Evolutionary conservation across 441 rosid species (phyloP), one percentile per base, ranked within the genome.

Genomic region (Biscutella laevigata): DNA sequence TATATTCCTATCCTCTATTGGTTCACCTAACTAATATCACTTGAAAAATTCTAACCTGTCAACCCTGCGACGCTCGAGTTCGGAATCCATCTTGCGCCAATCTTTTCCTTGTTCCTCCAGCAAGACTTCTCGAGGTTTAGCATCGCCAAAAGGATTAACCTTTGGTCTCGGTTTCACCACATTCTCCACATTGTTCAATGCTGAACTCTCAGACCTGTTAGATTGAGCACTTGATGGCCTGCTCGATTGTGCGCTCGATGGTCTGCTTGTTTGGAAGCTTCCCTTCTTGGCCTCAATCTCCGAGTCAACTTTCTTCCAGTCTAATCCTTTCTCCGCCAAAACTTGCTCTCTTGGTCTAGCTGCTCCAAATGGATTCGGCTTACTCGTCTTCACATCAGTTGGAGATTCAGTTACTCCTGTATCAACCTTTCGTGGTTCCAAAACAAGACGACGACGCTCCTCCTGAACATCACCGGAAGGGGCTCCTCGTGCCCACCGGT

Each of bases 221-320:
- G 97, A 92, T 7, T 88, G 99, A 3, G 90, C 95, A 61, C 99
- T 92, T 1, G 97, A 80, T 28, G 99, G 94, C 71, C 99, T 77
- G 64, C 99, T 88, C 4, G 70, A 65, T 0, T 65, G 70, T 1
- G 64, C 70, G 13, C 70, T 65, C 8, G 70, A 50, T 4, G 70
- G 70, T 43, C 59, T 50, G 57, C 98, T 85, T 3, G 86, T 70
- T 12, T 95, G 94, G n/a, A n/a, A n/a, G n/a, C n/a, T n/a, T 12
- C 80, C 62, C 9, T 74, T 91, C 79, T 84, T 88, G 7, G 81
- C 73, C 45, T 86, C 99, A 8, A 86, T 70, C 0, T 92, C 97
- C 11, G 69, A 55, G 19, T 88, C 98, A 68, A 82, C 47, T 51
- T 78, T 79, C 87, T 76, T 88, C 84, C 86, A 92, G 57, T 92